Percentiles rank a stretch among this genome's conserved stretches.
phyloP scores from a whole-genome alignment of 2,329 filamentous ascomycete genomes.

The Venturia nashicola region DNA sequence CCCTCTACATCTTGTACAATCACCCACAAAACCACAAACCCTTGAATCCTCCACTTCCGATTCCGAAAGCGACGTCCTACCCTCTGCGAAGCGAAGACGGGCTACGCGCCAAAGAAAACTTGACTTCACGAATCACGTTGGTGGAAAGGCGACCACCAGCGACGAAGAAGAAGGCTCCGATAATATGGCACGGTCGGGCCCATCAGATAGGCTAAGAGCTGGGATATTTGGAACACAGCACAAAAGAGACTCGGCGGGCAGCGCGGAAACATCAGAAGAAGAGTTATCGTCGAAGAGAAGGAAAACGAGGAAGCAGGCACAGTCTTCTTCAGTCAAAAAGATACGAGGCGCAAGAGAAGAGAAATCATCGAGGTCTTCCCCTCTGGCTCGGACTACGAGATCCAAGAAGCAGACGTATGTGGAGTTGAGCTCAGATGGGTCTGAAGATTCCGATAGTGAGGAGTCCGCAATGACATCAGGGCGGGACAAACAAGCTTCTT shows the following conservation, averaged over 20 bases:
- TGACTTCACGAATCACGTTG: conserved; percentile 6
- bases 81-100: neutral
- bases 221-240: neutral
- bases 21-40: neutral
- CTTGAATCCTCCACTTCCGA: neutral
- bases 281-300: neutral
- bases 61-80: neutral
- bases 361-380: neutral
- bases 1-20: neutral
- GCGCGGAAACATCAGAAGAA: neutral
- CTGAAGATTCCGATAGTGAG: neutral
- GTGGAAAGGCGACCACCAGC: neutral
- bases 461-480: too few species aligned
- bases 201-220: neutral
- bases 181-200: neutral
- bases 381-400: neutral
- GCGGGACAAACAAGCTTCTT: neutral
- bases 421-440: neutral
- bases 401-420: neutral
- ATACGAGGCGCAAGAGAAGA: neutral
- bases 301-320: neutral
- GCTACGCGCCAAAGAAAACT: conserved; percentile 3
- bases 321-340: neutral
- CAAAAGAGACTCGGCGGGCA: neutral
- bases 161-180: neutral